phyloP scores from a whole-genome alignment of 1,139 yeast species.

The Pichia sp. region DNA sequence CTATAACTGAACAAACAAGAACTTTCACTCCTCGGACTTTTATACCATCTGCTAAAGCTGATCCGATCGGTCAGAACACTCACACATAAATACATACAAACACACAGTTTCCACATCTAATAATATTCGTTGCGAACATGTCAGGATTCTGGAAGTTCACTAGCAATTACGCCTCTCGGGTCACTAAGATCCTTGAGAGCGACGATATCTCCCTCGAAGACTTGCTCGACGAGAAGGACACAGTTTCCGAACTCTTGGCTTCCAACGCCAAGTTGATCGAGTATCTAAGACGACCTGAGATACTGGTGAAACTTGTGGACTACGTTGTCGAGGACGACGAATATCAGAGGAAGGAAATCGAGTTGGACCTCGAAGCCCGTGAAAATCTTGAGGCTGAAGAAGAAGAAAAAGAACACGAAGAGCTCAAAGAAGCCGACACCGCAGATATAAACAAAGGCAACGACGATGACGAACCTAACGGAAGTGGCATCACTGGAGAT shows the following conservation, averaged over 20 bases:
- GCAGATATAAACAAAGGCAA: neutral
- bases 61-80: no score
- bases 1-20: neutral
- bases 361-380: constrained; percentile 10
- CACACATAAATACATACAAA: neutral
- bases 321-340: constrained; percentile 50
- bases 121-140: constrained; percentile 37
- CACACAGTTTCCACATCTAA: neutral
- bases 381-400: constrained; percentile 27
- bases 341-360: constrained; percentile 22
- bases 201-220: constrained; percentile 56
- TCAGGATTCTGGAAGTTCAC: constrained; percentile 92
- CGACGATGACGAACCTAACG: constrained; percentile 30
- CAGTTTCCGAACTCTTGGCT: constrained; percentile 76
- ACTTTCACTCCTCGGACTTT: neutral
- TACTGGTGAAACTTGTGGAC: constrained; percentile 61
- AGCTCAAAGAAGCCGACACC: neutral
- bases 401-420: neutral
- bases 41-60: neutral
- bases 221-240: constrained; percentile 78
- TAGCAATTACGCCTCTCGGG: constrained; percentile 72
- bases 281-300: constrained; percentile 70
- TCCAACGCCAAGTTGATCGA: constrained; percentile 81
- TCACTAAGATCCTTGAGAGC: constrained; percentile 67
- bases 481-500: constrained; percentile 8